Percentiles rank a stretch among this genome's conserved stretches.
These are phyloP conservation scores for Sporodiniella umbellata DNA, from an alignment of 371 early-diverging fungal species.

Conservation along the genomic window DNA sequence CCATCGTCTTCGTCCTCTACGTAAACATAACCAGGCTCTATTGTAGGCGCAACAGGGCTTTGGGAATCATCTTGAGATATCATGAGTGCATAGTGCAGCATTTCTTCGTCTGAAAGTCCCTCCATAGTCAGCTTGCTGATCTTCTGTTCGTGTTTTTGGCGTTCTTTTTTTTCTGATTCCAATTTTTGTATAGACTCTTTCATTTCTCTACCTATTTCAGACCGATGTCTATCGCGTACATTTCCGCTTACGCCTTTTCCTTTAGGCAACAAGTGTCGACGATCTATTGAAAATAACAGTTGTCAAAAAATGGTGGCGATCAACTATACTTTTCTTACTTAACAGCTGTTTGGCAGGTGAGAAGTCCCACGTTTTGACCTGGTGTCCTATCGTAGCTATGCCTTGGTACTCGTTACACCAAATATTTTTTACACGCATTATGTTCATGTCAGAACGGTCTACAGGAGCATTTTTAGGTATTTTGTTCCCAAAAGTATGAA, in stretches of 20 bases:
- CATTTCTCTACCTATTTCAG: constrained; percentile 41
- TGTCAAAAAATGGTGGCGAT: not conserved
- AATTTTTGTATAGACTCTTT: constrained; percentile 33
- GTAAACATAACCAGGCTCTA: constrained; percentile 6
- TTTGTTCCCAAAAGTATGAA: constrained; percentile 20
- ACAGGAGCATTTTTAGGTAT: constrained; percentile 39
- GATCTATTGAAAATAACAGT: not conserved
- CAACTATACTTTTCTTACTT: constrained; percentile 7
- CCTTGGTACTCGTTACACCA: constrained; percentile 45
- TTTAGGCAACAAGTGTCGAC: constrained; percentile 25
- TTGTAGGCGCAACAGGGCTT: not conserved
- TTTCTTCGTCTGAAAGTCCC: constrained; percentile 46
- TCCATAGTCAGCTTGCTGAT: constrained; percentile 34
- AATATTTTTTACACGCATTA: constrained; percentile 43
- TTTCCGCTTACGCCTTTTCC: constrained; percentile 6
- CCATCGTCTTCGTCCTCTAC: constrained; percentile 39
- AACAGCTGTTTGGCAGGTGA: constrained; percentile 35
- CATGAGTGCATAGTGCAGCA: constrained; percentile 50
- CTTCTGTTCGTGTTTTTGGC: constrained; percentile 20
- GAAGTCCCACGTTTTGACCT: constrained; percentile 50
- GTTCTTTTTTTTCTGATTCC: constrained; percentile 29
- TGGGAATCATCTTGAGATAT: constrained; percentile 27
- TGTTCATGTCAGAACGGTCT: constrained; percentile 31
- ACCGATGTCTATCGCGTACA: constrained; percentile 22
- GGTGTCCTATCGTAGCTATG: constrained; percentile 42